Conservation (phyloP, 345 rosid genomes). For the Lumnitzera littorea region DNA sequence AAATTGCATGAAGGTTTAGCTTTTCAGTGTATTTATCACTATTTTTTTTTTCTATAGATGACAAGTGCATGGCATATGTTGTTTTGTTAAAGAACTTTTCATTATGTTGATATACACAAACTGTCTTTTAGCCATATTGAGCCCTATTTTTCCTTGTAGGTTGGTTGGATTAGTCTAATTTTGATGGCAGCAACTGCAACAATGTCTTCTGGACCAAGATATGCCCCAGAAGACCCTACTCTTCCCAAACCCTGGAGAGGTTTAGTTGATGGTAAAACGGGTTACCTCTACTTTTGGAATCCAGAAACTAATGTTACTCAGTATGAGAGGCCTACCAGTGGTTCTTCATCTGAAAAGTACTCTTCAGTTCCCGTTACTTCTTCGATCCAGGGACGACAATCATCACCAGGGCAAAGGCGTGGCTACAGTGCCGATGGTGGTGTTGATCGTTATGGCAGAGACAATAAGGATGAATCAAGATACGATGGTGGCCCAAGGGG, state of each 20-base stretch:
- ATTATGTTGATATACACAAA: too few species aligned
- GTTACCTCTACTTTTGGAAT: conserved; percentile 93
- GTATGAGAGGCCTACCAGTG: conserved; percentile 58
- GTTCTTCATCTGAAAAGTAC: conserved; percentile 22
- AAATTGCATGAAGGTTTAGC: too few species aligned
- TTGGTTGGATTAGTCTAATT: conserved; percentile 1
- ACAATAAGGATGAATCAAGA: conserved; percentile 33
- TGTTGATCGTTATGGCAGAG: conserved; percentile 41
- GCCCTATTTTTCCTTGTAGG: conserved; percentile 1
- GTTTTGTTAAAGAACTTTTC: too few species aligned
- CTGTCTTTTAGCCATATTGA: too few species aligned
- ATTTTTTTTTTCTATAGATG: too few species aligned
- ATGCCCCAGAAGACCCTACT: conserved; percentile 86
- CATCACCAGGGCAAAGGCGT: conserved; percentile 29
- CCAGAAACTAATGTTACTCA: conserved; percentile 95
- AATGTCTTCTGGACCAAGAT: conserved; percentile 52
- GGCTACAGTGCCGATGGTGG: conserved; percentile 42
- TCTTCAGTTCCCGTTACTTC: conserved; percentile 41
- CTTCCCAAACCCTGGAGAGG: conserved; percentile 99
- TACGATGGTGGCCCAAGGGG: conserved; percentile 32
- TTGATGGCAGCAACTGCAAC: conserved; percentile 66
- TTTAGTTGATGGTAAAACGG: conserved; percentile 84
- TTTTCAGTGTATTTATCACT: too few species aligned
- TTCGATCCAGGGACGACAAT: conserved; percentile 51
- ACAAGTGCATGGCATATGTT: too few species aligned